Evolutionary conservation across 371 early-diverging fungal genomes (phyloP).

Genomic region (Gilbertella persicaria): DNA sequence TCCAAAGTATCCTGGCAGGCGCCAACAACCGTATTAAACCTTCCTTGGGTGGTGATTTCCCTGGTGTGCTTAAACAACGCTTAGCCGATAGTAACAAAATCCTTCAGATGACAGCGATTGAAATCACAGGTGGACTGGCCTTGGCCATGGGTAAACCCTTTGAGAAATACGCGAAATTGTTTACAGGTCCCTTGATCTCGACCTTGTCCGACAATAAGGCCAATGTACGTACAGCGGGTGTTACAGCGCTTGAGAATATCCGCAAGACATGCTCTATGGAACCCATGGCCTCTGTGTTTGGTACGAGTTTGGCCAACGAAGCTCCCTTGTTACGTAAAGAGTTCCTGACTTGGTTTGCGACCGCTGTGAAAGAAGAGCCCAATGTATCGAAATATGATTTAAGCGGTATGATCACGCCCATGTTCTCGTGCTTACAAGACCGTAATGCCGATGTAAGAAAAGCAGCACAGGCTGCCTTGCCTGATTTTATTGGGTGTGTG

Average conservation of each 20-base stretch:
- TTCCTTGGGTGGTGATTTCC: slow-evolving; percentile 78
- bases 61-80: slow-evolving; percentile 78
- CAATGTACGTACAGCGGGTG: slow-evolving; percentile 79
- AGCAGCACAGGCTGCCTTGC: slow-evolving; percentile 72
- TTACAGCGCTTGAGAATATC: slow-evolving; percentile 72
- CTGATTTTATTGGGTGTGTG: slow-evolving; percentile 56
- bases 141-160: slow-evolving; percentile 86
- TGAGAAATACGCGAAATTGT: slow-evolving; percentile 66
- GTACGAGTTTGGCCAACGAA: slow-evolving; percentile 71
- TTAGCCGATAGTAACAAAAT: slow-evolving; percentile 91
- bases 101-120: slow-evolving; percentile 72
- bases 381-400: slow-evolving; percentile 56
- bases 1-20: slow-evolving; percentile 67
- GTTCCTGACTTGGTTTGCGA: slow-evolving; percentile 75
- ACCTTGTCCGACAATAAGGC: slow-evolving; percentile 88
- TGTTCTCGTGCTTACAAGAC: slow-evolving; percentile 85
- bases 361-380: slow-evolving; percentile 44
- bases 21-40: slow-evolving; percentile 87
- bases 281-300: slow-evolving; percentile 63
- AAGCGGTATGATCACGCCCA: slow-evolving; percentile 62
- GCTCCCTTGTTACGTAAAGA: slow-evolving; percentile 86
- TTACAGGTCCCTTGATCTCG: slow-evolving; percentile 64
- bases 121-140: slow-evolving; percentile 73
- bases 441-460: slow-evolving; percentile 90
- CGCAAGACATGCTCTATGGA: slow-evolving; percentile 69